These are phyloP conservation scores for Fraxinus cuspidata DNA, from an alignment of 257 asterid genomes.

Conservation along the genomic window DNA sequence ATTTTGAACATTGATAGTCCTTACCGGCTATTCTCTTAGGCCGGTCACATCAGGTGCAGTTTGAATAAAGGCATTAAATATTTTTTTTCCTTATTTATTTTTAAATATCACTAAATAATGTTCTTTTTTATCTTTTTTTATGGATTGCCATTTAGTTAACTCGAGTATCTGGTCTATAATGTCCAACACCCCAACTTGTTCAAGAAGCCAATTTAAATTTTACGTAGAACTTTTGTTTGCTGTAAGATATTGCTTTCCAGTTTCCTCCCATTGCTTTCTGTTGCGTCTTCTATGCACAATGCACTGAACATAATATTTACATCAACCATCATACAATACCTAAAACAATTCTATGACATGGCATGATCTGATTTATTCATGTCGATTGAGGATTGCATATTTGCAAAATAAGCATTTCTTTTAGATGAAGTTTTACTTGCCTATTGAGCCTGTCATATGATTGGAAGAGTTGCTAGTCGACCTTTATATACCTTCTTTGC, in stretches of 20 bases:
- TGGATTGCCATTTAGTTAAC: conserved; percentile 8
- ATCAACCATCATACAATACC: conserved; percentile 8
- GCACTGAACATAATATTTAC: not conserved
- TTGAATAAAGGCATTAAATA: conserved; percentile 16
- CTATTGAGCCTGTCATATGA: conserved; percentile 6
- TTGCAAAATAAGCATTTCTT: conserved; percentile 12
- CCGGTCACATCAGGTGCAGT: not conserved
- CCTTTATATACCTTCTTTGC: conserved; percentile 10
- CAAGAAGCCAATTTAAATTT: conserved; percentile 4
- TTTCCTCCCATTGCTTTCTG: not conserved
- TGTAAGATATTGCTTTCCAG: conserved; percentile 4
- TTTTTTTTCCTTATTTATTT: too few species aligned
- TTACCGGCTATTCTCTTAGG: not conserved
- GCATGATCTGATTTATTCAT: conserved; percentile 7
- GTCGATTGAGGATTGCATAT: conserved; percentile 1
- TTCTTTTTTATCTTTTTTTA: not conserved
- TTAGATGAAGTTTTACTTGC: not conserved
- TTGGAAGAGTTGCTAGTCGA: conserved; percentile 3
- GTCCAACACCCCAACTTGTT: conserved; percentile 2
- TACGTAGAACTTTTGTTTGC: not conserved
- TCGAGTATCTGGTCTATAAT: conserved; percentile 6
- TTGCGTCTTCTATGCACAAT: not conserved
- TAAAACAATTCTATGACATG: not conserved
- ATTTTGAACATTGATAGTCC: not conserved
- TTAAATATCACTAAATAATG: not conserved